Base-by-base conservation (phyloP, 2,329 filamentous ascomycete species). In the Colletotrichum orchidophilum region DNA sequence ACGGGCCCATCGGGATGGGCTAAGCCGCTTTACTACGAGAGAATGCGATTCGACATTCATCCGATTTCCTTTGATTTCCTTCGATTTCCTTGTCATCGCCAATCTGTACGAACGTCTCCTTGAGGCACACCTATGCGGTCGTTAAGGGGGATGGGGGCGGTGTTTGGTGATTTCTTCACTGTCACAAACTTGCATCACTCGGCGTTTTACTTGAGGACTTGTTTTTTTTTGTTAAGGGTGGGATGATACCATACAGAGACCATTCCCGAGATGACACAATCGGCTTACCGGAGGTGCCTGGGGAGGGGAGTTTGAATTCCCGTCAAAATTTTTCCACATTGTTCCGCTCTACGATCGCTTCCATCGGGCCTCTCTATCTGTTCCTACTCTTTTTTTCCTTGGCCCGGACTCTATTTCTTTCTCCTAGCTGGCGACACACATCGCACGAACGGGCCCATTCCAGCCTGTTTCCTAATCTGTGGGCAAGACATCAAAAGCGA, bases 201-300 rank as follows among this genome's bases (percentile, higher is more conserved):
- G 68, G 68, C 68, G 68, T 71, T 62, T 55, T 50, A 52, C 49
- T 31, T n/a, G n/a, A n/a, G n/a, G 9, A 26, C 13, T n/a, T 8
- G 59, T 24, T 33, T 50, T 50, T 18, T 54, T 15, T 31, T 18
- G 11, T 46, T 29, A 33, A 49, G 65, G 53, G 52, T 60, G 60
- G 69, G 53, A 71, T 64, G 65, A 71, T 71, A 70, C 65, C 69
- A 70, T 60, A 70, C 65, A 68, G 49, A 69, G 65, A 59, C 64
- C 59, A 50, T 60, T 63, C 69, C 46, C 42, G 50, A 54, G 50
- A 24, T 31, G n/a, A 63, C 49, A 57, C 54, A 26, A 31, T 11
- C 18, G 50, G 65, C 50, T 57, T 29, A 52, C 52, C 39, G 58
- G 58, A 64, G n/a, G 33, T 59, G 53, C 21, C 49, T n/a, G 35